Evolutionary conservation across 2,329 filamentous ascomycete species (phyloP).

Genomic region (Colletotrichum falcatum): DNA sequence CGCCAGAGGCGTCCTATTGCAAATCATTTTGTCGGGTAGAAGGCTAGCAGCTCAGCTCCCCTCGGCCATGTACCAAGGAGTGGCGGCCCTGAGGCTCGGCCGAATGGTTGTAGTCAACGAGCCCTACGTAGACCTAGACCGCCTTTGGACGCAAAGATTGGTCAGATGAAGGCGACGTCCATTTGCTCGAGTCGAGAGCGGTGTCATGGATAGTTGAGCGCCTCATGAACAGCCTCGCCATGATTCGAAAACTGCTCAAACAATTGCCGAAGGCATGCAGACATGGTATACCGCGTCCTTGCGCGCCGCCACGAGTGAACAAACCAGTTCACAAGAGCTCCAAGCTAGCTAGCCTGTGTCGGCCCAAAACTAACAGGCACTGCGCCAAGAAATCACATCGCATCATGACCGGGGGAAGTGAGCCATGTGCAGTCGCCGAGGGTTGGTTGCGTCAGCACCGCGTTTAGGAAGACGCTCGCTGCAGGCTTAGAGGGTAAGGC

Average conservation of each 20-base stretch:
- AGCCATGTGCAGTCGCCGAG: no score
- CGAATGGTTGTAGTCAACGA: not conserved
- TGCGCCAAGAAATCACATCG: no score
- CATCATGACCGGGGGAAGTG: not conserved
- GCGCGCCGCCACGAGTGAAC: no score
- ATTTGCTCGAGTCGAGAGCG: not conserved
- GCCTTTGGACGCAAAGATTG: not conserved
- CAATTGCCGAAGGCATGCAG: not conserved
- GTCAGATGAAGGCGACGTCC: not conserved
- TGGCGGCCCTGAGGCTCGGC: no score
- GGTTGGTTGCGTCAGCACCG: no score
- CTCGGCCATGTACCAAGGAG: not conserved
- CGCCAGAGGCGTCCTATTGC: not conserved
- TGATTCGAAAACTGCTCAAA: not conserved
- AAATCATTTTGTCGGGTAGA: not conserved
- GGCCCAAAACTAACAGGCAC: not conserved
- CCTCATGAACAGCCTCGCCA: not conserved
- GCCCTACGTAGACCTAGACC: no score
- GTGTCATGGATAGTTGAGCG: not conserved
- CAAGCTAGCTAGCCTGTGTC: not conserved
- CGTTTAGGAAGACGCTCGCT: no score
- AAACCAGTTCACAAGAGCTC: no score
- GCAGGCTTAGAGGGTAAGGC: no score
- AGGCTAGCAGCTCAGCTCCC: not conserved
- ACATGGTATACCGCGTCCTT: no score